Base-by-base conservation (phyloP, 306 rosid genomes). In the Fragaria ananassa region DNA sequence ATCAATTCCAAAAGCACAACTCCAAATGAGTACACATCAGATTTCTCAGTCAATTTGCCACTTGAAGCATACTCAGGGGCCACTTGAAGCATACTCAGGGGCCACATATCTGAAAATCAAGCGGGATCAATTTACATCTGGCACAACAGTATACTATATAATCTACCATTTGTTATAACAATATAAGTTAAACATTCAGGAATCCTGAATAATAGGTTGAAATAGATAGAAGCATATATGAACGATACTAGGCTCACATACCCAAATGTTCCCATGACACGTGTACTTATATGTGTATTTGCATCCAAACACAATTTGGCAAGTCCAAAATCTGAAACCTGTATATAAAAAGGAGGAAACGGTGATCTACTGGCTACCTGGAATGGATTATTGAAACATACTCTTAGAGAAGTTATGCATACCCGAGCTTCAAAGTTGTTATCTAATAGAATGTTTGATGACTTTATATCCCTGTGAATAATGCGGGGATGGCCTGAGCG, bases 201-300 rank as follows among this genome's bases (percentile, higher is more conserved):
- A 45, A 7, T 45, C 15, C 15, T 45, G 50, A 45, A 10, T 10
- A 45, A 45, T 10, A 45, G 50, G 50, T 10, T 67, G 29, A 6
- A 31, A 23, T 8, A 80, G 29, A 44, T 11, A 7, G 51, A 71
- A 42, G 72, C 58, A 79, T 18, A 18, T 42, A 81, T 25, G 44
- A 37, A 31, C 6, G 9, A 54, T 34, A 54, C 34, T 21, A 60
- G 51, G 70, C 74, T 62, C 62, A 77, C 90, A 1, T 77, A 92
- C 98, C 98, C 98, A 74, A 95, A 95, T 54, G 98, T 95, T 83
- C 98, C 97, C 81, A 90, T 91, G 72, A 95, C 96, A 39, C 97
- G 96, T 29, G 98, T 92, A 72, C 90, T 83, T 85, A 90, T 75
- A 80, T 89, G 98, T 49, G 97, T 83, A 74, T 88, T 73, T 76